phyloP scores from a whole-genome alignment of 495 filamentous ascomycete genomes.

The Tuber magnatum region DNA sequence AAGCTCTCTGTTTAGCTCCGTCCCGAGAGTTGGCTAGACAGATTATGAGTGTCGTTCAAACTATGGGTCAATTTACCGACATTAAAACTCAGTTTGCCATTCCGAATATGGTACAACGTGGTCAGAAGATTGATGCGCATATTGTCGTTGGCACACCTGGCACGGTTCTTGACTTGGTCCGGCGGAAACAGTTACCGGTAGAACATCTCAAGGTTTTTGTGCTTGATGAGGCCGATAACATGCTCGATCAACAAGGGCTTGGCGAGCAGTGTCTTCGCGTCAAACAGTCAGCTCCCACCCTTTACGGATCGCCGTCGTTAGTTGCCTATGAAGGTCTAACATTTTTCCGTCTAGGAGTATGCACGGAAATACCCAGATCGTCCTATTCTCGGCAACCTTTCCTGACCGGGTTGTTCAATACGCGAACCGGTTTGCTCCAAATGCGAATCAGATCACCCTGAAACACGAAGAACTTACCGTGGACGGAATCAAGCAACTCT shows the following conservation, averaged over 20 bases:
- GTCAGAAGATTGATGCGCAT: constrained; percentile 56
- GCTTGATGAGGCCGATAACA: constrained; percentile 91
- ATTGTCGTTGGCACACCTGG: constrained; percentile 92
- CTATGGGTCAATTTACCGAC: constrained; percentile 73
- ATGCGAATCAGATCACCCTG: constrained; percentile 80
- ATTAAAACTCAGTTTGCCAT: constrained; percentile 70
- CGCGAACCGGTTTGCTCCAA: constrained; percentile 69
- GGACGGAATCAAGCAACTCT: constrained; percentile 93
- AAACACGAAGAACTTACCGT: constrained; percentile 87
- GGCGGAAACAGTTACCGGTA: constrained; percentile 58
- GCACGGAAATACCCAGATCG: constrained; percentile 57
- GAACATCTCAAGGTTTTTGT: constrained; percentile 67
- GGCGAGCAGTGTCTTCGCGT: constrained; percentile 91
- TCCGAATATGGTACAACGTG: constrained; percentile 60
- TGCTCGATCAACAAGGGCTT: constrained; percentile 88
- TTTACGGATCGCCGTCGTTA: background rate
- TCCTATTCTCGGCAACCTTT: constrained; percentile 96
- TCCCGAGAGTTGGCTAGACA: constrained; percentile 93
- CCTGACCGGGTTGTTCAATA: constrained; percentile 74
- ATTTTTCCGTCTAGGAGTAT: constrained; percentile 7
- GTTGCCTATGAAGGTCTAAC: background rate
- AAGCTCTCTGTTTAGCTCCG: constrained; percentile 83
- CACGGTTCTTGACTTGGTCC: constrained; percentile 80
- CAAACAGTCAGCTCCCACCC: constrained; percentile 56
- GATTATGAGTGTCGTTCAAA: constrained; percentile 72